phyloP scores from a whole-genome alignment of 495 filamentous ascomycete genomes.

The Chaetomium tenue region DNA sequence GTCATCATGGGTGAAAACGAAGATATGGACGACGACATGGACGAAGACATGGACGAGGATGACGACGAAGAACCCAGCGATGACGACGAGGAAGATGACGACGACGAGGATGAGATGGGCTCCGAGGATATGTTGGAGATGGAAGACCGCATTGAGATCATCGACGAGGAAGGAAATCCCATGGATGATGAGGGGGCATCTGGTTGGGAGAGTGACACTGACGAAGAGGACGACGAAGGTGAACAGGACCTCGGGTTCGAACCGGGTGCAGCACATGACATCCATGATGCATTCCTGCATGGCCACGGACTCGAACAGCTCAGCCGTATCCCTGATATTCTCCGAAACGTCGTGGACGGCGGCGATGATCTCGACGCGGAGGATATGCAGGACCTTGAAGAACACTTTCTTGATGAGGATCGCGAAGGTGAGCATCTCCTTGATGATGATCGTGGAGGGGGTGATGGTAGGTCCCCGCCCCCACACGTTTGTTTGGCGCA shows the following conservation, averaged over 20 bases:
- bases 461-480: slow-evolving; percentile 51
- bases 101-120: slow-evolving; percentile 52
- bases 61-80: slow-evolving; percentile 56
- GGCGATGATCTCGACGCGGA: slow-evolving; percentile 63
- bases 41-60: slow-evolving; percentile 65
- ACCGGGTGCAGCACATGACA: slow-evolving; percentile 44
- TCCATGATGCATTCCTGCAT: slow-evolving; percentile 43
- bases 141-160: slow-evolving; percentile 55
- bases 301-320: slow-evolving; percentile 46
- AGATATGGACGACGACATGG: slow-evolving; percentile 57
- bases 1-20: slow-evolving; percentile 82
- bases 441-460: slow-evolving; percentile 63
- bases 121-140: slow-evolving; percentile 53
- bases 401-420: slow-evolving; percentile 67
- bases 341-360: slow-evolving; percentile 61
- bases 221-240: slow-evolving; percentile 55
- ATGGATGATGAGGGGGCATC: slow-evolving; percentile 53
- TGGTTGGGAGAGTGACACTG: slow-evolving; percentile 58
- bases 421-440: slow-evolving; percentile 62
- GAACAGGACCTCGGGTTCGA: slow-evolving; percentile 54
- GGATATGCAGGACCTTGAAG: slow-evolving; percentile 43
- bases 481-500: slow-evolving; percentile 23
- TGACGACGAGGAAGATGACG: slow-evolving; percentile 54
- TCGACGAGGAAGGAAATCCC: slow-evolving; percentile 55
- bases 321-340: slow-evolving; percentile 53